Evolutionary conservation across 176 grass and related monocot species (phyloP).

Genomic region (Bonia amplexicaulis): DNA sequence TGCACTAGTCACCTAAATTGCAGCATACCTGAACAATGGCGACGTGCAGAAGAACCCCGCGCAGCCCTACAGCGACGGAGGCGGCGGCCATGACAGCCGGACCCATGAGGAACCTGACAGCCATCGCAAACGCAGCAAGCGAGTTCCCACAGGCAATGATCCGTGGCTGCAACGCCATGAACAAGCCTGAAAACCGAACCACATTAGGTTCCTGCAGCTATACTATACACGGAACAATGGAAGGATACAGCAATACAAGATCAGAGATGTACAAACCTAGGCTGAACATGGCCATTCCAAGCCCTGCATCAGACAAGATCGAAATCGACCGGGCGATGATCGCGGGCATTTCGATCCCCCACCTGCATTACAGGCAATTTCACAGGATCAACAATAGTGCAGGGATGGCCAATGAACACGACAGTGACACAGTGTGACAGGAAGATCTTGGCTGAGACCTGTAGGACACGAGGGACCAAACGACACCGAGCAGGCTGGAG

Average conservation of each 20-base stretch:
- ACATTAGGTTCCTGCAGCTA: not conserved
- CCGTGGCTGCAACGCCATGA: constrained; percentile 87
- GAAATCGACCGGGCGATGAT: constrained; percentile 77
- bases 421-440: not conserved
- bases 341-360: constrained; percentile 80
- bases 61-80: constrained; percentile 53
- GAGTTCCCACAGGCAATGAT: constrained; percentile 84
- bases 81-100: constrained; percentile 66
- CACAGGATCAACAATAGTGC: not conserved
- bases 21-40: constrained; percentile 71
- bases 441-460: constrained; percentile 44
- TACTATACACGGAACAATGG: not conserved
- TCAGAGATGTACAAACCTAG: constrained; percentile 40
- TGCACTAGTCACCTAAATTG: not conserved
- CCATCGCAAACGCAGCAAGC: constrained; percentile 67
- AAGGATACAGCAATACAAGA: not conserved
- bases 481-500: constrained; percentile 77
- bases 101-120: constrained; percentile 68
- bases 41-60: constrained; percentile 72
- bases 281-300: constrained; percentile 98
- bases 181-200: constrained; percentile 50
- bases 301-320: constrained; percentile 81
- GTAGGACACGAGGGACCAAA: constrained; percentile 90
- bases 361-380: constrained; percentile 16
- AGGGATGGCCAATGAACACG: not conserved